Conservation (phyloP, 2,329 filamentous ascomycete genomes). For the Dactylellina cionopaga region DNA sequence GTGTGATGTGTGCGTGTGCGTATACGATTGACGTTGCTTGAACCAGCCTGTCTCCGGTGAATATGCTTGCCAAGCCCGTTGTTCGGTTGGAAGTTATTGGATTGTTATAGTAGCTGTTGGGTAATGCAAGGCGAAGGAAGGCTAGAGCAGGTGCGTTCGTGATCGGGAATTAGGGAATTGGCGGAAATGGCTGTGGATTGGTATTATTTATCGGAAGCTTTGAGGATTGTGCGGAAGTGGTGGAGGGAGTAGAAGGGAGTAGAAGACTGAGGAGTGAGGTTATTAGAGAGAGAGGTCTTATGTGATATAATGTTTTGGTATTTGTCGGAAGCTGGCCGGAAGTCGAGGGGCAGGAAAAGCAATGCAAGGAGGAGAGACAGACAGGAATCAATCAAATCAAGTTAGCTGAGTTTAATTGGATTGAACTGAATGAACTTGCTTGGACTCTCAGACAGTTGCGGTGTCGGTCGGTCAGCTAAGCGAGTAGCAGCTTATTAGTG, state of each 20-base stretch:
- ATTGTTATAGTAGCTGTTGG: not conserved
- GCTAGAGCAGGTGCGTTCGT: not conserved
- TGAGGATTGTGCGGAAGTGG: not conserved
- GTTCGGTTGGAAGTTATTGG: conserved; percentile 2
- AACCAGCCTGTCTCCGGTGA: not conserved
- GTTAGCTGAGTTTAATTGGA: no score
- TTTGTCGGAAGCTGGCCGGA: conserved; percentile 37
- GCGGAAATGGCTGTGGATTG: not conserved
- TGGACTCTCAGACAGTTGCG: no score
- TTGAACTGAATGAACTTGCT: no score
- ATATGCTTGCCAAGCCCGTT: conserved; percentile 18
- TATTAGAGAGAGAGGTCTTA: no score
- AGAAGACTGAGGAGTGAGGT: no score
- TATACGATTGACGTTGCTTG: conserved; percentile 3
- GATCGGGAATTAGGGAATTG: not conserved
- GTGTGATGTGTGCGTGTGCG: not conserved
- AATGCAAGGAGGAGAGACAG: conserved; percentile 6
- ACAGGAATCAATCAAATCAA: no score
- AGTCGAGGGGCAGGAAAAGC: not conserved
- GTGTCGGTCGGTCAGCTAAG: no score
- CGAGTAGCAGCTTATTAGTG: no score
- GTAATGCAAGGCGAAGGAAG: conserved; percentile 23
- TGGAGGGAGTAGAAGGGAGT: not conserved
- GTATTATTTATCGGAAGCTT: not conserved
- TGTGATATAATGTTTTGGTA: conserved; percentile 8